Conservation (phyloP, 1,284 basidiomycete genomes). For the Pterula multifida region DNA sequence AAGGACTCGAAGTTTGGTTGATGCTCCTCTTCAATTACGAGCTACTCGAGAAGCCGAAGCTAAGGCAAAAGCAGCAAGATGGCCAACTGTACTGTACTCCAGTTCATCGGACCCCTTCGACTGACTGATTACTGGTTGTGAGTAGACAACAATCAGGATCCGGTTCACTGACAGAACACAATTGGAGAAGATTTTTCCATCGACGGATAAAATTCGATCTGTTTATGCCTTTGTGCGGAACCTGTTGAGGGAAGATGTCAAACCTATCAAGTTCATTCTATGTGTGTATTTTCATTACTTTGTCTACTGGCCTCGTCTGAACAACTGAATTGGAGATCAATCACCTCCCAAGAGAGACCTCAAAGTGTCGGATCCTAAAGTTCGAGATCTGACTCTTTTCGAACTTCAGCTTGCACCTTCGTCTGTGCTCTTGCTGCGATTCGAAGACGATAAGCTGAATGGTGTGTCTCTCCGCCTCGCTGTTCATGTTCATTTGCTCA, state of each 20-base stretch:
- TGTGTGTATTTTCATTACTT: conserved; percentile 36
- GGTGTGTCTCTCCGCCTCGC: conserved; percentile 27
- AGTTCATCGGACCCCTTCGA: background rate
- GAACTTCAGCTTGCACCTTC: conserved; percentile 73
- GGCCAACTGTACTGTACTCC: conserved; percentile 49
- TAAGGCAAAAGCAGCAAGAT: conserved; percentile 50
- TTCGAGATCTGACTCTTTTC: conserved; percentile 52
- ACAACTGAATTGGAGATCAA: conserved; percentile 39
- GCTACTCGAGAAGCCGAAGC: conserved; percentile 55
- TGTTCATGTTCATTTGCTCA: background rate
- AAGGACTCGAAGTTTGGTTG: conserved; percentile 52
- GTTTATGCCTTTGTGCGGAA: conserved; percentile 76
- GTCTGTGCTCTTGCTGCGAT: conserved; percentile 65
- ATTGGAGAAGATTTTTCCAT: conserved; percentile 70
- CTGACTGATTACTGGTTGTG: conserved; percentile 4
- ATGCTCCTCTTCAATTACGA: conserved; percentile 68
- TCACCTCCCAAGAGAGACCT: conserved; percentile 70
- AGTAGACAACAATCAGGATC: conserved; percentile 72
- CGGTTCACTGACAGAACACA: conserved; percentile 73
- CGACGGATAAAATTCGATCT: conserved; percentile 62
- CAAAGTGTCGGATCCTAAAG: conserved; percentile 60
- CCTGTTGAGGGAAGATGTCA: conserved; percentile 60
- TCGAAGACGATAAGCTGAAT: conserved; percentile 62
- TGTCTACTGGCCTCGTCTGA: background rate
- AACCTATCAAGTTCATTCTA: conserved; percentile 67